Conservation (phyloP, 148 eudicot genomes). For the Fagopyrum homotropicum region DNA sequence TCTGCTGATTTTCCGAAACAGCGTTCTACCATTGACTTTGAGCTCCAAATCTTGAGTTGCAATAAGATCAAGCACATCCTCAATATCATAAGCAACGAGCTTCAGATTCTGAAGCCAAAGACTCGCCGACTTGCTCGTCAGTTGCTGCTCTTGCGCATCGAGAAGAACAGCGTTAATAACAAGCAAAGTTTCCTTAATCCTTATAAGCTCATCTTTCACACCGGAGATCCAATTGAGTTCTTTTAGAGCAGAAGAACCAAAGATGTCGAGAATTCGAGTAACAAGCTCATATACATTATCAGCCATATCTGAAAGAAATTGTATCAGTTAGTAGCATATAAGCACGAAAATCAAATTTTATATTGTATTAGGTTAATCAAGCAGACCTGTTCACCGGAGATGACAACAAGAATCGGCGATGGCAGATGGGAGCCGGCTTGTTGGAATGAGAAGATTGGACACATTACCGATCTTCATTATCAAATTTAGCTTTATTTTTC, state of each 20-base stretch:
- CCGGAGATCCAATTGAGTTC: slow-evolving; percentile 2
- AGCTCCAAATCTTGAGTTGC: background rate
- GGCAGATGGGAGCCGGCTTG: no score
- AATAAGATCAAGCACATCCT: background rate
- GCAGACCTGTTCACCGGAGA: no score
- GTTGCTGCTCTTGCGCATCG: background rate
- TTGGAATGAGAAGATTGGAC: no score
- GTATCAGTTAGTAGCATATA: no score
- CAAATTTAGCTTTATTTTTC: no score
- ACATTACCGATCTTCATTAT: no score
- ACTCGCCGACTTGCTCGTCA: background rate
- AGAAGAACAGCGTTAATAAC: background rate
- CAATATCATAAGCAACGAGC: background rate
- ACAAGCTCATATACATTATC: background rate
- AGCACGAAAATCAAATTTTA: no score
- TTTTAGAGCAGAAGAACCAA: background rate
- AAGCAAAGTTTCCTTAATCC: background rate
- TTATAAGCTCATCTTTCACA: background rate
- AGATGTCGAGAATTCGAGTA: background rate
- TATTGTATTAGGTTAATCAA: no score
- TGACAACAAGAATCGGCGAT: no score
- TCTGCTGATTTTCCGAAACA: background rate
- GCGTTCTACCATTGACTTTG: background rate
- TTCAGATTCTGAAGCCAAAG: background rate
- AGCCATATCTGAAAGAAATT: background rate